Percentiles rank a stretch among this genome's conserved stretches.
Conservation (phyloP, 2,329 filamentous ascomycete genomes). For the Xylariaceae sp. region DNA sequence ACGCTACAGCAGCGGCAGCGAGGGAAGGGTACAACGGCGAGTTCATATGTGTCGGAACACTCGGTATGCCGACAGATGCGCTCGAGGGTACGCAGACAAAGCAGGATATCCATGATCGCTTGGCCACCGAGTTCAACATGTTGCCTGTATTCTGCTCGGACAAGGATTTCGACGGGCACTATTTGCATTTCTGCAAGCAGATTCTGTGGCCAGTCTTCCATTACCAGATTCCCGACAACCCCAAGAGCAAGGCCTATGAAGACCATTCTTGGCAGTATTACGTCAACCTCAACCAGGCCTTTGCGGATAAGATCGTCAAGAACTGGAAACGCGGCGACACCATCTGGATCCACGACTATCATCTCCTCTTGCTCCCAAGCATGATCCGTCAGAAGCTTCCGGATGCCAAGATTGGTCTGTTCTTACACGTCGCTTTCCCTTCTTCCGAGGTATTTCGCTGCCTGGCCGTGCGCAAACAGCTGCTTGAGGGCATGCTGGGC, state of each 20-base stretch:
- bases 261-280: constrained; percentile 97
- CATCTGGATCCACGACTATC: constrained; percentile 95
- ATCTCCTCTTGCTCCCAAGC: constrained; percentile 77
- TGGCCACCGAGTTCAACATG: constrained; percentile 77
- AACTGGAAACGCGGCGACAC: constrained; percentile 92
- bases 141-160: constrained; percentile 81
- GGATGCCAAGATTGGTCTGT: constrained; percentile 93
- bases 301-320: constrained; percentile 82
- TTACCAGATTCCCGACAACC: constrained; percentile 96
- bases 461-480: constrained; percentile 75
- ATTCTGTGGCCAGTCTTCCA: constrained; percentile 98
- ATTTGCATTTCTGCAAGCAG: constrained; percentile 94
- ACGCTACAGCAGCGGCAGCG: constrained; percentile 74
- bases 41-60: constrained; percentile 83
- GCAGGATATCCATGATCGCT: constrained; percentile 73
- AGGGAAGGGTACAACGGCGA: constrained; percentile 65
- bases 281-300: constrained; percentile 84
- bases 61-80: constrained; percentile 91
- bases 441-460: constrained; percentile 96
- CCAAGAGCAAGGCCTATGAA: constrained; percentile 96
- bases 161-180: constrained; percentile 90
- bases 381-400: constrained; percentile 89
- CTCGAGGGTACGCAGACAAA: constrained; percentile 69
- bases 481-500: constrained; percentile 87
- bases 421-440: constrained; percentile 90